Evolutionary conservation across 2,329 filamentous ascomycete species (phyloP).

Genomic region (Colletotrichum scovillei): DNA sequence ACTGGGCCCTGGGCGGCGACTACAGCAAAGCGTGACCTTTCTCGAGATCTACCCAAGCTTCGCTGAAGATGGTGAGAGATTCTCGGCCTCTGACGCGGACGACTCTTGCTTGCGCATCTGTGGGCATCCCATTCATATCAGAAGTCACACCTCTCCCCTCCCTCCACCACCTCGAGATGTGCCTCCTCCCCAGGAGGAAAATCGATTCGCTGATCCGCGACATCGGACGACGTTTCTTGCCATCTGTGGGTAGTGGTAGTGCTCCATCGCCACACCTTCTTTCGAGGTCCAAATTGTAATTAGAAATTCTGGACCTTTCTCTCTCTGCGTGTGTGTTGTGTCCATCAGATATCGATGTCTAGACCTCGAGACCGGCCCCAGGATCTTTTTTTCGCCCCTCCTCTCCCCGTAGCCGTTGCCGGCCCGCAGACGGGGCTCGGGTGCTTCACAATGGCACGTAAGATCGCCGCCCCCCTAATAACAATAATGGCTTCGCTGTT

Average conservation of each 20-base stretch:
- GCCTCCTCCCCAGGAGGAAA: background rate
- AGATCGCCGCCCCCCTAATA: background rate
- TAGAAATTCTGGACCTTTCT: background rate
- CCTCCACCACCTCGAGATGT: background rate
- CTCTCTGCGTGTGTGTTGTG: no score
- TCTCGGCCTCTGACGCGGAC: constrained; percentile 25
- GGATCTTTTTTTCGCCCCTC: background rate
- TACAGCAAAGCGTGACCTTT: background rate
- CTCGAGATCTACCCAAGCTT: constrained; percentile 23
- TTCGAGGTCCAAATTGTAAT: background rate
- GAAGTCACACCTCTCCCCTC: no score
- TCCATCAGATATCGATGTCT: constrained; percentile 8
- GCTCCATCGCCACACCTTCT: constrained; percentile 21
- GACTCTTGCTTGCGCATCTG: background rate
- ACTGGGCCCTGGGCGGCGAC: background rate
- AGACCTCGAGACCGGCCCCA: background rate
- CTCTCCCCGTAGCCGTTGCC: background rate
- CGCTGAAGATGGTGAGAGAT: constrained; percentile 22
- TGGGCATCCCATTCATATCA: background rate
- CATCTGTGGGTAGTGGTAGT: background rate
- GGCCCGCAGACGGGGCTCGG: background rate
- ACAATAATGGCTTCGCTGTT: background rate
- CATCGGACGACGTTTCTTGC: constrained; percentile 2
- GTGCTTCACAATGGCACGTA: background rate
- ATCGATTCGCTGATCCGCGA: constrained; percentile 17